Evolutionary conservation across 257 asterid species (phyloP).

Genomic region (Jasminum sambac): DNA sequence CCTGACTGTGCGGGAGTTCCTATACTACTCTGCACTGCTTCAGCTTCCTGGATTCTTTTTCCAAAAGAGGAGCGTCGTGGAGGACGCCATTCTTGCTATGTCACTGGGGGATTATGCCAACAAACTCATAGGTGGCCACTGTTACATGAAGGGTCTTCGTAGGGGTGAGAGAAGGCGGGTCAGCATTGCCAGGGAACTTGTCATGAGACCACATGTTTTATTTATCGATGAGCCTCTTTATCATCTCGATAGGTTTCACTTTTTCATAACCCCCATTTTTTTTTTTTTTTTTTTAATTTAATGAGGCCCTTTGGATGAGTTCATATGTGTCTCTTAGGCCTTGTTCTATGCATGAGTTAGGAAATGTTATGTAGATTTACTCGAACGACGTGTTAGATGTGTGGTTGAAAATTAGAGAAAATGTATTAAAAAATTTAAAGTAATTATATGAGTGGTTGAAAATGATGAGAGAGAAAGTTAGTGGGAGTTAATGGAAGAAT

Average conservation of each 20-base stretch:
- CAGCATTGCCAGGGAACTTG: conserved; percentile 96
- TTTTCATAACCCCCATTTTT: background rate
- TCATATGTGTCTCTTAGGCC: no score
- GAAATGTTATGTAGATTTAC: no score
- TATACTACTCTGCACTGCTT: conserved; percentile 91
- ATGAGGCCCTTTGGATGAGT: no score
- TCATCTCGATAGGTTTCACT: conserved; percentile 87
- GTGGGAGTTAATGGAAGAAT: no score
- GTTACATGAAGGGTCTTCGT: conserved; percentile 89
- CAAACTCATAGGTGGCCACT: conserved; percentile 95
- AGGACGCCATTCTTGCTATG: conserved; percentile 91
- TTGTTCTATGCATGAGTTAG: no score
- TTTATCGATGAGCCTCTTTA: conserved; percentile 98
- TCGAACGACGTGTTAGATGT: no score
- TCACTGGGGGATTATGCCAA: conserved; percentile 88
- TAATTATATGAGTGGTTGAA: no score
- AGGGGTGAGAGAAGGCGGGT: conserved; percentile 95
- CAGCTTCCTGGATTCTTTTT: conserved; percentile 90
- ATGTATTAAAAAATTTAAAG: no score
- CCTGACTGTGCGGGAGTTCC: conserved; percentile 98
- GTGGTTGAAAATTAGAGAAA: no score
- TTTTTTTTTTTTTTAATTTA: no score
- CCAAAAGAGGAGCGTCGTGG: conserved; percentile 74
- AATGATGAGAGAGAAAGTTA: no score
- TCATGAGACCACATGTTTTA: conserved; percentile 85